Evolutionary conservation across 140 eudicot species (phyloP).

Genomic region (Artemisia princeps): DNA sequence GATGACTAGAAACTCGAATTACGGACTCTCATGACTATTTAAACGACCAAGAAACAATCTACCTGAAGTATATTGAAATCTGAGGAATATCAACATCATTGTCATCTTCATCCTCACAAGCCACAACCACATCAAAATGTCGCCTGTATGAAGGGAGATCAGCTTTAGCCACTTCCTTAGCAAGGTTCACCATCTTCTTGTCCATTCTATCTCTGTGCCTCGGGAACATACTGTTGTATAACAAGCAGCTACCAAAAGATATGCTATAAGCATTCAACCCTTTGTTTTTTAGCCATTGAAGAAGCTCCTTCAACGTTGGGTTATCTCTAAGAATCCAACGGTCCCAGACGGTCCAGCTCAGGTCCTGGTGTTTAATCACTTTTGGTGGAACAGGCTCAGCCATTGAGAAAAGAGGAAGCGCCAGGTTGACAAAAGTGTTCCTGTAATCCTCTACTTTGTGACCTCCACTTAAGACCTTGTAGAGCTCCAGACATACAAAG

Average conservation of each 20-base stretch:
- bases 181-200: constrained; percentile 64
- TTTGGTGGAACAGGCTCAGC: constrained; percentile 91
- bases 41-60: constrained; percentile 22
- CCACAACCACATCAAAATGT: constrained; percentile 72
- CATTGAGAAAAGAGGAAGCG: constrained; percentile 75
- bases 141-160: constrained; percentile 51
- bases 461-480: constrained; percentile 55
- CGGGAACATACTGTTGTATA: constrained; percentile 63
- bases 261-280: constrained; percentile 70
- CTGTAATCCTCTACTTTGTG: constrained; percentile 84
- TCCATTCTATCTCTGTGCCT: constrained; percentile 71
- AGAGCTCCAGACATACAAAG: constrained; percentile 74
- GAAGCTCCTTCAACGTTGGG: constrained; percentile 61
- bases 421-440: constrained; percentile 80
- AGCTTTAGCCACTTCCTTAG: constrained; percentile 55
- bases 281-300: constrained; percentile 58
- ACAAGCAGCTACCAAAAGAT: constrained; percentile 66
- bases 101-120: constrained; percentile 75
- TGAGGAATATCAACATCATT: constrained; percentile 72
- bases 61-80: constrained; percentile 60
- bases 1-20: constrained; percentile 9
- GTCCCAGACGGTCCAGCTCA: constrained; percentile 92
- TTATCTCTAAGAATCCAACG: constrained; percentile 64
- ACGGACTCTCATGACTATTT: constrained; percentile 18
- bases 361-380: constrained; percentile 61